These are phyloP conservation scores for Fraxinus floribunda DNA, from an alignment of 305 asterid species.

Conservation along the genomic window DNA sequence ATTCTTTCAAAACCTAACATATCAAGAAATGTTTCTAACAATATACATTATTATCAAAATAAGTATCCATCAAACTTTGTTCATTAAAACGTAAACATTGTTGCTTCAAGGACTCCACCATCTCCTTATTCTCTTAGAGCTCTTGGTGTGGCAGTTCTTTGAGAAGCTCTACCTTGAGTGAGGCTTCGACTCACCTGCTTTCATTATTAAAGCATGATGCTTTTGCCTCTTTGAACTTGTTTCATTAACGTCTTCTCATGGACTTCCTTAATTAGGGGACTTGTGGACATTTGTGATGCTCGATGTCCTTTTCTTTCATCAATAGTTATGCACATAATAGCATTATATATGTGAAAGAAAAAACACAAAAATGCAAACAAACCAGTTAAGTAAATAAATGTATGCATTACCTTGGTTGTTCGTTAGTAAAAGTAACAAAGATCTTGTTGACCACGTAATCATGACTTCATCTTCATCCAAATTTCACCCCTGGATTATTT, in stretches of 20 bases:
- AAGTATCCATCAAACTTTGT: no score
- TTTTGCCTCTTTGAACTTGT: not conserved
- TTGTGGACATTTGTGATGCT: not conserved
- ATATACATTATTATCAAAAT: no score
- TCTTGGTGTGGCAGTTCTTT: not conserved
- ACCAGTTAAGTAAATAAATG: not conserved
- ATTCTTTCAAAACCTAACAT: no score
- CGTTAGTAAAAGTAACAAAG: not conserved
- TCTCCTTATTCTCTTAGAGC: not conserved
- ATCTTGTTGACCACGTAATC: not conserved
- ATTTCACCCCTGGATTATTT: no score
- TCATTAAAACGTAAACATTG: no score
- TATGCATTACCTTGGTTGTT: not conserved
- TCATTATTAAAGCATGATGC: not conserved
- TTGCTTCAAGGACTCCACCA: no score
- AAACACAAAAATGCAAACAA: not conserved
- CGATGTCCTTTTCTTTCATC: not conserved
- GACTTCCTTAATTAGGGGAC: not conserved
- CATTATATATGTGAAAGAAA: not conserved
- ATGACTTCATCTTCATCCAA: not conserved
- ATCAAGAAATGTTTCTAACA: no score
- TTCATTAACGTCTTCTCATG: not conserved
- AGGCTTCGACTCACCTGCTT: not conserved
- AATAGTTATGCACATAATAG: not conserved
- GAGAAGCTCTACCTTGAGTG: not conserved